phyloP scores from a whole-genome alignment of 371 early-diverging fungal species.

The Saksenaea vasiformis region DNA sequence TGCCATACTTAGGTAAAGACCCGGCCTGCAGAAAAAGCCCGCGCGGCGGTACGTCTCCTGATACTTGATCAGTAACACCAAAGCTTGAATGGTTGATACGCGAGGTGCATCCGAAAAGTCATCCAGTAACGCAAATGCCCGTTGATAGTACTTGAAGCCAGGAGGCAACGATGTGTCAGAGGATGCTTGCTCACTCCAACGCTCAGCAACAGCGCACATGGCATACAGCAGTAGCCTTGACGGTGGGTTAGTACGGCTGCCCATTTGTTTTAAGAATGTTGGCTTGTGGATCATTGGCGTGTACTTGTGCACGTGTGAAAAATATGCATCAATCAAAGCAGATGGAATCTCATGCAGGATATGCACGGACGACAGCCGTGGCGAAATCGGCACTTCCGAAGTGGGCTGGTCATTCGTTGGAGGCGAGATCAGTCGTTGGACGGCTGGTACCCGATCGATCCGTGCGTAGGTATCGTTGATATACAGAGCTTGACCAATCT shows the following conservation, averaged over 20 bases:
- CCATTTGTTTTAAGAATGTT: conserved; percentile 50
- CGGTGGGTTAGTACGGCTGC: conserved; percentile 41
- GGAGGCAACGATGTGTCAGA: conserved; percentile 21
- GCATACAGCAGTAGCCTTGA: conserved; percentile 60
- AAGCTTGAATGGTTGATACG: conserved; percentile 66
- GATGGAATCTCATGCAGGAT: conserved; percentile 17
- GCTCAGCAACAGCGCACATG: conserved; percentile 60
- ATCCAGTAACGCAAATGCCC: conserved; percentile 55
- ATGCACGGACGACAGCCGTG: conserved; percentile 2
- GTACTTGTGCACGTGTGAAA: conserved; percentile 60
- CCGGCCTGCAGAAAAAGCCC: conserved; percentile 41
- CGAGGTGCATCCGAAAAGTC: conserved; percentile 68
- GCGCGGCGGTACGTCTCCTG: conserved; percentile 52
- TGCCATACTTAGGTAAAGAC: conserved; percentile 55
- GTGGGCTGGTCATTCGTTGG: neutral
- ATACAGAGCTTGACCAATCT: conserved; percentile 48
- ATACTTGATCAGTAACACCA: conserved; percentile 71
- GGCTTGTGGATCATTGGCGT: conserved; percentile 61
- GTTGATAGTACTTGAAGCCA: conserved; percentile 40
- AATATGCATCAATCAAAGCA: conserved; percentile 42
- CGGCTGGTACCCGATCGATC: conserved; percentile 32
- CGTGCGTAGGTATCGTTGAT: conserved; percentile 34
- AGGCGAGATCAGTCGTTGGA: neutral
- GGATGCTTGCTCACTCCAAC: conserved; percentile 21
- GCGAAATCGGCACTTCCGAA: conserved; percentile 3